Evolutionary conservation across 2,329 filamentous ascomycete species (phyloP).

Genomic region (Talaromyces sp.): DNA sequence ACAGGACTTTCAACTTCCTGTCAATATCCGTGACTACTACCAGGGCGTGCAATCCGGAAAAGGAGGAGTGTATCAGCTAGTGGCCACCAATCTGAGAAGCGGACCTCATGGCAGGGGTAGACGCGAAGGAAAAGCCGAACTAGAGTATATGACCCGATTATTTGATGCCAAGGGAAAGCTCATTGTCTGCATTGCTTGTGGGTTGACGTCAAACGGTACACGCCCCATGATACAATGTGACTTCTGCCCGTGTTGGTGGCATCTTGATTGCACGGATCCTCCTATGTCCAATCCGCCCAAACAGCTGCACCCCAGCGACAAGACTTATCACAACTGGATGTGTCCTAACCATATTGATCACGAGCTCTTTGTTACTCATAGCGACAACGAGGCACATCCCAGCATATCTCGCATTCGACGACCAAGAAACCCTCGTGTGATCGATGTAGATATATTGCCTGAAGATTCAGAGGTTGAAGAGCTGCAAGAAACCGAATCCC

Average conservation of each 20-base stretch:
- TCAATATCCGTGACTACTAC: conserved; percentile 67
- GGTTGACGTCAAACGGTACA: conserved; percentile 56
- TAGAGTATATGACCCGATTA: conserved; percentile 43
- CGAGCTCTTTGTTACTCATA: conserved; percentile 48
- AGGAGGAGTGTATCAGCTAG: conserved; percentile 76
- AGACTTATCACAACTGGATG: conserved; percentile 68
- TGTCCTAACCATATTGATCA: conserved; percentile 85
- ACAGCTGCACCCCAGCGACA: conserved; percentile 39
- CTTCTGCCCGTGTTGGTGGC: conserved; percentile 76
- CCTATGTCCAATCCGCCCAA: conserved; percentile 74
- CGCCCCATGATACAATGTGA: conserved; percentile 82
- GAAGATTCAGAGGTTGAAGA: conserved; percentile 48
- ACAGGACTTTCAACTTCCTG: conserved; percentile 67
- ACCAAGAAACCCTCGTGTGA: conserved; percentile 47
- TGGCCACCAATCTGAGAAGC: conserved; percentile 33
- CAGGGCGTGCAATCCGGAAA: conserved; percentile 70
- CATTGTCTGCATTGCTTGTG: conserved; percentile 73
- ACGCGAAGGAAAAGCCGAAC: conserved; percentile 14
- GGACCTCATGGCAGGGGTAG: conserved; percentile 16
- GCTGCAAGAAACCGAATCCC: conserved; percentile 56
- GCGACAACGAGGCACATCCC: conserved; percentile 49
- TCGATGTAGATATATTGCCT: conserved; percentile 63
- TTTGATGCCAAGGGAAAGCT: conserved; percentile 67
- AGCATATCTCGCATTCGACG: conserved; percentile 27
- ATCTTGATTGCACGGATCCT: conserved; percentile 85